Evolutionary conservation across 176 grass and related monocot species (phyloP), one percentile per base, ranked within the genome.

Genomic region (Zoysia pacifica): DNA sequence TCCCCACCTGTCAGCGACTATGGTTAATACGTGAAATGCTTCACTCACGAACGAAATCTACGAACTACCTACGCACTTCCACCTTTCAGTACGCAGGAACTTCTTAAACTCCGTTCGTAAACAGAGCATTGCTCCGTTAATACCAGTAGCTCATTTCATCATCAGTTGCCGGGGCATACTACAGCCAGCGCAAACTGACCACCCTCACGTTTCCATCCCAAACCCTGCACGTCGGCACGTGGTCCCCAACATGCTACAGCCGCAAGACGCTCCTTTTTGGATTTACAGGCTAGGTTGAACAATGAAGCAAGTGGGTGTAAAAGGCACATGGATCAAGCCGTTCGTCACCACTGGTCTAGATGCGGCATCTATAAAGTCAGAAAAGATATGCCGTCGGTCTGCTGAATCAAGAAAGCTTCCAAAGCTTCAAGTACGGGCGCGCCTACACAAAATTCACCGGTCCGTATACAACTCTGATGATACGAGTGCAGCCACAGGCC

Each of bases 341-440:
- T 8, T 60, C 41, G 56, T 46, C 58, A 79, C 36, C 8, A 7
- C 45, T 7, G 5, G 62, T 1, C 37, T 46, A 2, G 65, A 47
- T 44, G 66, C 65, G 11, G 11, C 40, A 38, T 69, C 44, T 45
- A 45, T 58, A 6, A 39, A 18, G 46, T 55, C 4, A 15, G 40
- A 58, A 10, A 7, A 39, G 48, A 77, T 41, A 77, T 77, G 72
- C 79, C 72, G 0, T 2, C 1, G 70, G 79, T 50, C 69, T 78
- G 65, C 47, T 1, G 13, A 48, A 42, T 47, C 65, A 20, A 53
- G 46, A 1, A 52, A 62, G 4, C 14, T 3, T 47, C 85, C 84
- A 86, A 69, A 67, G 80, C 4, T 41, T 19, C 11, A 35, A 12
- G 11, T 28, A 72, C 59, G 11, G 39, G 1, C 4, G 9, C 9